phyloP scores from a whole-genome alignment of 2,329 filamentous ascomycete species.

The Macrophomina phaseolina region DNA sequence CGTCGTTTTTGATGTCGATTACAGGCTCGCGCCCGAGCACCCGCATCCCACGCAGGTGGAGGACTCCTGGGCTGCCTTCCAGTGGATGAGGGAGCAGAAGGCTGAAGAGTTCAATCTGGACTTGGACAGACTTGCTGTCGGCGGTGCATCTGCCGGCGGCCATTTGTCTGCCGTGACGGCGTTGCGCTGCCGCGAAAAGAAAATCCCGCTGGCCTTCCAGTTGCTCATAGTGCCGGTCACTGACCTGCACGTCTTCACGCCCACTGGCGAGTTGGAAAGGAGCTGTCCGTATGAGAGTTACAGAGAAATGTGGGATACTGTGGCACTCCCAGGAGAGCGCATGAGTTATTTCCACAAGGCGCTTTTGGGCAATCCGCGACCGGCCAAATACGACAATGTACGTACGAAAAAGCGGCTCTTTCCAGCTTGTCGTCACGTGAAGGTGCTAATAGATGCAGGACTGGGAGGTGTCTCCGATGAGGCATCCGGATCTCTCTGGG shows the following conservation, averaged over 20 bases:
- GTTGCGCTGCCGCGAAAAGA: slow-evolving; percentile 46
- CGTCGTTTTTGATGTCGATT: slow-evolving; percentile 43
- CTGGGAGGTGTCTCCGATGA: slow-evolving; percentile 51
- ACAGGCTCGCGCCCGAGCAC: slow-evolving; percentile 43
- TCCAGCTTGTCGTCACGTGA: not conserved
- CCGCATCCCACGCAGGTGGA: slow-evolving; percentile 42
- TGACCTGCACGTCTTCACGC: slow-evolving; percentile 46
- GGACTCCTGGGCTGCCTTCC: slow-evolving; percentile 41
- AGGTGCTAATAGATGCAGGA: slow-evolving; percentile 35
- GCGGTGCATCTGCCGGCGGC: slow-evolving; percentile 48
- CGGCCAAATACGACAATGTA: slow-evolving; percentile 42
- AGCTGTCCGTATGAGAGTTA: slow-evolving; percentile 46
- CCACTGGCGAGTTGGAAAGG: slow-evolving; percentile 42
- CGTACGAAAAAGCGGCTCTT: slow-evolving; percentile 24
- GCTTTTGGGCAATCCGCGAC: slow-evolving; percentile 47
- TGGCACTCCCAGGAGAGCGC: slow-evolving; percentile 42
- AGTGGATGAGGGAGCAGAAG: slow-evolving; percentile 33
- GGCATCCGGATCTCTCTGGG: slow-evolving; percentile 41
- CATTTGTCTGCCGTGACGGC: slow-evolving; percentile 47
- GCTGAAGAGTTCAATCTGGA: slow-evolving; percentile 16
- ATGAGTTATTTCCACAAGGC: slow-evolving; percentile 49
- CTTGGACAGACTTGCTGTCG: slow-evolving; percentile 36
- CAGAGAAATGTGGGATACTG: slow-evolving; percentile 34
- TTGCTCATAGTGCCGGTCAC: slow-evolving; percentile 45
- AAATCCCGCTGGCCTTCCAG: slow-evolving; percentile 45